Evolutionary conservation across 2,329 filamentous ascomycete genomes (phyloP).

Genomic region (Fusarium sp.): DNA sequence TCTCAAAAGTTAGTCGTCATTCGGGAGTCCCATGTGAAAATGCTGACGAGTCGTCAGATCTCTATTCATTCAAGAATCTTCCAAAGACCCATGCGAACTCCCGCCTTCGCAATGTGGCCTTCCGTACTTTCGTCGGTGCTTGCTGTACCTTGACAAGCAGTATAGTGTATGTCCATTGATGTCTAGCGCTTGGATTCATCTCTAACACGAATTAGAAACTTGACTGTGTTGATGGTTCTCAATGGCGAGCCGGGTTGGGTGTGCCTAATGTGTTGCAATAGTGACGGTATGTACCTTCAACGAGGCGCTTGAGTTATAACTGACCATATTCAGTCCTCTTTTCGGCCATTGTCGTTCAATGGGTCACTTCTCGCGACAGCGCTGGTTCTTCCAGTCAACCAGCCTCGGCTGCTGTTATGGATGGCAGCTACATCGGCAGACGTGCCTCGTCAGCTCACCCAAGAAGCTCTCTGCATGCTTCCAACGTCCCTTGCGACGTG

Average conservation of each 20-base stretch:
- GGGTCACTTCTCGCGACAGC: slow-evolving; percentile 64
- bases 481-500: slow-evolving; percentile 30
- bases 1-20: slow-evolving; percentile 59
- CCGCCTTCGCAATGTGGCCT: slow-evolving; percentile 63
- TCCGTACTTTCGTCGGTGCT: slow-evolving; percentile 70
- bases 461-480: slow-evolving; percentile 10
- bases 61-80: slow-evolving; percentile 66
- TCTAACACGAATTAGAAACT: slow-evolving; percentile 59
- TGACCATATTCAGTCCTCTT: slow-evolving; percentile 62
- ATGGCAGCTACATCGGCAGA: slow-evolving; percentile 23
- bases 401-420: slow-evolving; percentile 15
- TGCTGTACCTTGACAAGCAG: slow-evolving; percentile 68
- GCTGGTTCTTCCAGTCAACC: slow-evolving; percentile 49
- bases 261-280: slow-evolving; percentile 73
- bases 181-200: too few species aligned
- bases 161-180: slow-evolving; percentile 59
- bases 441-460: slow-evolving; percentile 16
- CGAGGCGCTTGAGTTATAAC: background rate
- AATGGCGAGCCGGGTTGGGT: slow-evolving; percentile 73
- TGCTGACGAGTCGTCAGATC: slow-evolving; percentile 51
- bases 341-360: slow-evolving; percentile 70
- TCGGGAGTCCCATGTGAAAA: too few species aligned
- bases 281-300: slow-evolving; percentile 62
- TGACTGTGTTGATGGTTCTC: slow-evolving; percentile 68
- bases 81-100: slow-evolving; percentile 55